phyloP scores from a whole-genome alignment of 164 flowering plant genomes.

The Kalanchoe fedtschenkoi region DNA sequence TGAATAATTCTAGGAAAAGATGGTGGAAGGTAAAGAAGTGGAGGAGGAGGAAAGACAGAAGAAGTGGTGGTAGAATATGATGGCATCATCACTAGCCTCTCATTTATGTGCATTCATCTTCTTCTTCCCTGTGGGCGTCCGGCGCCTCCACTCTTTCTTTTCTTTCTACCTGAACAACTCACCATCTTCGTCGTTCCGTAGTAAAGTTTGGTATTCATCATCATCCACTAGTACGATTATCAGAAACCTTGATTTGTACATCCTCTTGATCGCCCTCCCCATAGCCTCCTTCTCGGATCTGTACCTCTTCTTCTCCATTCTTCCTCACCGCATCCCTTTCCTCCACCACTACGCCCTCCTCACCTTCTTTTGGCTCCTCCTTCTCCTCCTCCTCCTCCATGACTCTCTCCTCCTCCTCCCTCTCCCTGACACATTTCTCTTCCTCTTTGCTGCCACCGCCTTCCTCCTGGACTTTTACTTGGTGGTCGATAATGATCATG shows the following conservation, averaged over 20 bases:
- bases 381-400: background rate
- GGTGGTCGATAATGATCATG: background rate
- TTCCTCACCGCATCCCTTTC: background rate
- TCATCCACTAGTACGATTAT: background rate
- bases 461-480: conserved; percentile 1
- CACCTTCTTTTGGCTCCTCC: background rate
- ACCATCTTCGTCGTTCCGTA: background rate
- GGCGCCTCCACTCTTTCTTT: background rate
- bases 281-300: background rate
- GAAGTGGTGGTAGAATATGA: background rate
- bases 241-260: background rate
- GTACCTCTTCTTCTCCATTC: background rate
- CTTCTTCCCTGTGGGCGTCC: background rate
- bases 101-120: conserved; percentile 3
- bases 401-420: background rate
- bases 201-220: background rate
- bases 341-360: background rate
- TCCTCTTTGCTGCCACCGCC: background rate
- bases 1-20: too few relatives aligned
- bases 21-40: background rate
- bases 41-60: background rate
- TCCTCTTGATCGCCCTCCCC: background rate
- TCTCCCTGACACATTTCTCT: background rate
- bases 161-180: background rate
- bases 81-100: background rate